phyloP scores from a whole-genome alignment of 2,329 filamentous ascomycete genomes.

The Xylariaceae sp. region DNA sequence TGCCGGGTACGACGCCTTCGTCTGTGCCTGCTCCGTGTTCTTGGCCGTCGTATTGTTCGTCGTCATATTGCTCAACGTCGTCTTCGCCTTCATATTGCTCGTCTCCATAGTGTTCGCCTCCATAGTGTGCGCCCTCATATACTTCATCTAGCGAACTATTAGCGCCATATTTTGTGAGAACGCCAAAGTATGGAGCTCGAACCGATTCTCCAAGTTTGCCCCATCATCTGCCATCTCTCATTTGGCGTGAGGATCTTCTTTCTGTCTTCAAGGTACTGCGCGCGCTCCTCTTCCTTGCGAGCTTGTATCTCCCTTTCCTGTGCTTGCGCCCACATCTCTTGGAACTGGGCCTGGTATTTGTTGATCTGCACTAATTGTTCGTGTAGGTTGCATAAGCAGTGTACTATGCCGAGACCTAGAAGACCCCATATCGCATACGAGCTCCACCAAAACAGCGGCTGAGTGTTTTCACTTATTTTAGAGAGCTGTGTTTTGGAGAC shows the following conservation, averaged over 20 bases:
- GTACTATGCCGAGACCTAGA: constrained; percentile 21
- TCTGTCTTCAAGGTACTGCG: neutral
- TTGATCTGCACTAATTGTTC: constrained; percentile 17
- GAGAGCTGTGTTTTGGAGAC: neutral
- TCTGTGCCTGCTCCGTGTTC: neutral
- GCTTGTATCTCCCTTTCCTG: constrained; percentile 6
- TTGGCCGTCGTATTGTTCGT: neutral
- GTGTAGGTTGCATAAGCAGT: constrained; percentile 16
- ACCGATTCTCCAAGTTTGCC: neutral
- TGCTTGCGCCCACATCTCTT: constrained; percentile 25
- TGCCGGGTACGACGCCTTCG: neutral
- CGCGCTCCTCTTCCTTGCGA: constrained; percentile 3
- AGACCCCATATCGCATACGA: constrained; percentile 14
- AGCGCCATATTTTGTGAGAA: too few relatives aligned
- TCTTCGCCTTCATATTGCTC: neutral
- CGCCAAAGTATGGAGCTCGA: too few relatives aligned
- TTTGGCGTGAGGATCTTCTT: neutral
- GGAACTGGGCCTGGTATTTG: constrained; percentile 19
- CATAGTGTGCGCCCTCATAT: too few relatives aligned
- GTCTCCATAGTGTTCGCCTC: too few relatives aligned
- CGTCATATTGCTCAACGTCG: neutral
- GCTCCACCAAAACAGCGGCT: constrained; percentile 23
- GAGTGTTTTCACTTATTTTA: constrained; percentile 13
- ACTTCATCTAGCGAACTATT: too few relatives aligned
- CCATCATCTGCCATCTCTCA: neutral